Base-by-base conservation (phyloP, 2,329 filamentous ascomycete species). In the Monilinia laxa region DNA sequence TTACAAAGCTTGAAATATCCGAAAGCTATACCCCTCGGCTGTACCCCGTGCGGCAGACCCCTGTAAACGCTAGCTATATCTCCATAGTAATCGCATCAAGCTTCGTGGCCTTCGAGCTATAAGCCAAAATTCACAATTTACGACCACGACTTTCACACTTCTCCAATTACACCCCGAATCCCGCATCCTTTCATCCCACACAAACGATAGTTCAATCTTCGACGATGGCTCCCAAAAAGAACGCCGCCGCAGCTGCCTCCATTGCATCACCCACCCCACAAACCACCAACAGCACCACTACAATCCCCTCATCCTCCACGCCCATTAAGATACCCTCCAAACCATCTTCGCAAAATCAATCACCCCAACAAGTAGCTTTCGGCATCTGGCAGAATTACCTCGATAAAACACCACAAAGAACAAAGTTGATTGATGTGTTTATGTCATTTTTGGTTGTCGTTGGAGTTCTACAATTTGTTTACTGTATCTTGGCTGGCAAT, bases 401-500 rank as follows among this genome's bases (percentile, higher is more conserved):
- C 65, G 81, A 89, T 72, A 84, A 87, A 73, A 99, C 95, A 55
- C 88, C 94, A 57, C 93, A 97, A 83, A 88, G 94, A 70, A 94
- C 90, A 58, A 95, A 96, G 85, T 85, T 99, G 69, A 85, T 98
- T 70, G 95, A 99, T 78, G 85, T 86, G 47, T 99, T 99, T 79
- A 88, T 99, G 86, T 86, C 80, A 4, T 99, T 97, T 78, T 81
- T 99, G 68, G 87, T 95, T 28, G 83, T 89, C 1, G 91, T 96
- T 5, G 95, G 93, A 62, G 92, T 82, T n/a, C 78, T 98, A 74
- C 95, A 99, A 80, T 98, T 99, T 79, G 78, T 91, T 68, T 99
- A 99, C 80, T 97, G 94, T 78, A 83, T 97, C 66, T 76, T 98
- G 73, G 92, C 88, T 65, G 95, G 95, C 71, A 98, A 97, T 80